Evolutionary conservation across 2,329 filamentous ascomycete genomes (phyloP), one percentile per base, ranked within the genome.

Genomic region (Fusarium multiceps): DNA sequence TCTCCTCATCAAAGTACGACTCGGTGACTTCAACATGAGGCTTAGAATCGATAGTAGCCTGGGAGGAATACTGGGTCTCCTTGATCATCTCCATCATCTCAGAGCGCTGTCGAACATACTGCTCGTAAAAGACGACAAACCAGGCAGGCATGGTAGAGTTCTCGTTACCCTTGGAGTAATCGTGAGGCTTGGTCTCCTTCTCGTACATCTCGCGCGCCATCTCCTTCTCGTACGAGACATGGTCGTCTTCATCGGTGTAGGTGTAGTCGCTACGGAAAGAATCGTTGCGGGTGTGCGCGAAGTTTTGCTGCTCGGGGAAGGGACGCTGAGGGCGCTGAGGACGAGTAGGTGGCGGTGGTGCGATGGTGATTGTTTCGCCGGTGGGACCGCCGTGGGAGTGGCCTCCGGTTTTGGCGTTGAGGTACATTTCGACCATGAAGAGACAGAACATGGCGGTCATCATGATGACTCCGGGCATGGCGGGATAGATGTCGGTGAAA

Each of bases 391-490:
- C 87, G 66, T 89, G 88, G 6, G 83, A 85, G 72, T 89, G 86
- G 1, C 86, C 86, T 7, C 87, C 87, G 54, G 84, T 85, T 78
- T 89, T 89, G 48, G 80, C 78, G 73, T 89, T 88, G 66, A 89
- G 83, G 78, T 83, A 89, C 83, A 90, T 85, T 76, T 90, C 88
- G 32, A 90, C 81, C n/a, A 84, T 79, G 73, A 92, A 91, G 6
- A 92, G 81, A 20, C 82, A 76, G 74, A 90, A 89, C 68, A 90
- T 83, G 21, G 88, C 84, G 0, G 67, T 82, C 87, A 90, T 89
- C 87, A 89, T 90, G 77, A 90, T 90, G 27, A 89, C 87, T 72
- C 88, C 88, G 4, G 88, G 87, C 73, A 90, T 82, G 27, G 88
- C 85, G 8, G 88, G 87, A 74, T 90, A 90, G 51, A 88, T 76